Percentiles rank a stretch among this genome's conserved stretches.
Evolutionary conservation across 768 basidiomycete species (phyloP).

Genomic region (Dictyophora rubrovolvata): DNA sequence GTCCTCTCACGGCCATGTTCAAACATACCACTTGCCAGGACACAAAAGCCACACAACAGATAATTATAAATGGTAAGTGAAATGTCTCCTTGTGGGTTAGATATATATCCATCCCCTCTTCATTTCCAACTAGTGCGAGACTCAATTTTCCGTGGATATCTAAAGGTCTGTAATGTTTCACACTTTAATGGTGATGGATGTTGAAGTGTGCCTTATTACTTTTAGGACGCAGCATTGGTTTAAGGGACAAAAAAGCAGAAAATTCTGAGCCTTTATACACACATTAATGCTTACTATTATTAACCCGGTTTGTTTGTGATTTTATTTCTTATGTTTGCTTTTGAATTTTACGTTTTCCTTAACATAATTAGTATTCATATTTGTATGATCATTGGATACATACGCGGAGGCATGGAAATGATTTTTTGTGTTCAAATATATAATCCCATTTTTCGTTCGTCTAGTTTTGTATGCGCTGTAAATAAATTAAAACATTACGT

Average conservation of each 20-base stretch:
- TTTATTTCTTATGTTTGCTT: background rate
- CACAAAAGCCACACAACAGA: slow-evolving; percentile 71
- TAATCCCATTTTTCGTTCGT: too few relatives aligned
- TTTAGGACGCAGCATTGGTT: slow-evolving; percentile 8
- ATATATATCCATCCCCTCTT: background rate
- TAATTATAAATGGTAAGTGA: slow-evolving; percentile 59
- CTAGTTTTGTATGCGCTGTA: too few relatives aligned
- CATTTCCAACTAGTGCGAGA: slow-evolving; percentile 45
- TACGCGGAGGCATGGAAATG: too few relatives aligned
- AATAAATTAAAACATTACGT: too few relatives aligned
- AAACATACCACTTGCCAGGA: slow-evolving; percentile 35
- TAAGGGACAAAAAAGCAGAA: background rate
- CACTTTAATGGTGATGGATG: background rate
- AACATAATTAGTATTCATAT: background rate
- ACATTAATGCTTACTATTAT: background rate
- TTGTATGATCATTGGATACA: background rate
- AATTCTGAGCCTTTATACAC: background rate
- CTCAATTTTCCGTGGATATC: slow-evolving; percentile 66
- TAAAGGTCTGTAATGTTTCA: slow-evolving; percentile 32
- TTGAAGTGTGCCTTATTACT: background rate
- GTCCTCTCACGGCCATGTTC: slow-evolving; percentile 10
- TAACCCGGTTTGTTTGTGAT: background rate
- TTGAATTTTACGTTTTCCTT: background rate
- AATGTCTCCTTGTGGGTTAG: background rate
- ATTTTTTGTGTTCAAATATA: too few relatives aligned